A percentile compares a stretch with the other conserved stretches of the same genome.
phyloP scores from a whole-genome alignment of 257 asterid species.

The Buddleja alternifolia region DNA sequence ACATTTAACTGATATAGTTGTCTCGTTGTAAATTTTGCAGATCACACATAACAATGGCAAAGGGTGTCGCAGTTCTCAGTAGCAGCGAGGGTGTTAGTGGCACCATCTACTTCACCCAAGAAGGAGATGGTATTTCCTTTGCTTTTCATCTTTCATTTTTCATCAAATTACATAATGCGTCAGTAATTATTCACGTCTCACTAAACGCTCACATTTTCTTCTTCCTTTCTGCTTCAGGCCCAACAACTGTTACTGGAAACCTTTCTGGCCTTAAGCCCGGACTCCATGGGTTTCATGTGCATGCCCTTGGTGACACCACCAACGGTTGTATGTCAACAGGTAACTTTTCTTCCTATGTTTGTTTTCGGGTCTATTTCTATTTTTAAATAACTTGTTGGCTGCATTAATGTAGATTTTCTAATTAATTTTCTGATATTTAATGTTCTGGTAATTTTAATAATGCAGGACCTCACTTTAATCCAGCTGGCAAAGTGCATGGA shows the following conservation, averaged over 20 bases:
- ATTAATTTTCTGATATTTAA: background rate
- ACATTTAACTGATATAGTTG: background rate
- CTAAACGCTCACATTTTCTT: conserved; percentile 1
- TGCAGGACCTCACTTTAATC: conserved; percentile 95
- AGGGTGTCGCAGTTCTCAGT: conserved; percentile 88
- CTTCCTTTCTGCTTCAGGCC: conserved; percentile 44
- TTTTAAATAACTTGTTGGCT: conserved; percentile 1
- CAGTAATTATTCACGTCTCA: background rate
- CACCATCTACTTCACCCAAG: conserved; percentile 74
- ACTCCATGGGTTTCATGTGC: conserved; percentile 93
- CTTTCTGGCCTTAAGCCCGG: conserved; percentile 91
- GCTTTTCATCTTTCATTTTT: background rate
- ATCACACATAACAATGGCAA: conserved; percentile 82
- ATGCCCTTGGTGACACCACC: conserved; percentile 99
- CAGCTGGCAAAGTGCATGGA: conserved; percentile 84
- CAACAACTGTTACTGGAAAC: conserved; percentile 80
- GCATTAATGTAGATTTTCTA: background rate
- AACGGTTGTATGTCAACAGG: conserved; percentile 99
- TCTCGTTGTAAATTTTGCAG: conserved; percentile 38
- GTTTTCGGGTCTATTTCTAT: background rate
- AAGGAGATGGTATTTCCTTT: conserved; percentile 70
- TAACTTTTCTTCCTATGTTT: conserved; percentile 33
- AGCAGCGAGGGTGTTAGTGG: conserved; percentile 93
- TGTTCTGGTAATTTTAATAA: background rate
- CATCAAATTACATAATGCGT: background rate